Percentiles rank a stretch among this genome's conserved stretches.
Conservation (phyloP, 805 yeast genomes). For the Starmerella khaoyaiensis region DNA sequence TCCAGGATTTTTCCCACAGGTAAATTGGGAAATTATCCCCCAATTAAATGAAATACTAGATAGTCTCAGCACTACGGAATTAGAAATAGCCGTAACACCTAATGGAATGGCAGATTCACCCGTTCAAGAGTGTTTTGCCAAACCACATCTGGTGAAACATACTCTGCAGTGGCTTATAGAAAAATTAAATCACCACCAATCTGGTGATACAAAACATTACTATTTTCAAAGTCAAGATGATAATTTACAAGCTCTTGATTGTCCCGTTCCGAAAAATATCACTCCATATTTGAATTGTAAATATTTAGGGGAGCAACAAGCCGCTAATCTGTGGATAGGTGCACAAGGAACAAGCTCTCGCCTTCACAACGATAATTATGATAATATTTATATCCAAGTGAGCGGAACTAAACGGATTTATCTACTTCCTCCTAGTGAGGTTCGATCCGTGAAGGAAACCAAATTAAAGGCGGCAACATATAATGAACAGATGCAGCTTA, state of each 20-base stretch:
- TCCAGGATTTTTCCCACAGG: conserved; percentile 12
- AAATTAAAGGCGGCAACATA: conserved; percentile 26
- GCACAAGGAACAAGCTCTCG: conserved; percentile 24
- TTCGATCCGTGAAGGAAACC: conserved; percentile 24
- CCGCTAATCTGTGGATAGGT: conserved; percentile 33
- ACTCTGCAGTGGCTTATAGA: conserved; percentile 22
- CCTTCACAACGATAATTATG: conserved; percentile 30
- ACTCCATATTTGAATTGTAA: conserved; percentile 18
- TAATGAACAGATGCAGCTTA: conserved; percentile 18
- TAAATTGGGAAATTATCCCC: conserved; percentile 2
- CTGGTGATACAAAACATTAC: conserved; percentile 13
- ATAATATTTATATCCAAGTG: conserved; percentile 29
- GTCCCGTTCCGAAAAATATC: conserved; percentile 11
- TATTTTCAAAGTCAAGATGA: conserved; percentile 32
- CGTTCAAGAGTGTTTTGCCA: conserved; percentile 24
- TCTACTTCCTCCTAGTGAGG: conserved; percentile 29
- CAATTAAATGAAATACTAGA: conserved; percentile 4
- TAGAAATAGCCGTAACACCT: conserved; percentile 27
- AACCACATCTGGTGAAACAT: conserved; percentile 24
- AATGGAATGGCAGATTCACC: conserved; percentile 32
- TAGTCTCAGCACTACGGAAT: neutral
- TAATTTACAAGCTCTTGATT: conserved; percentile 21
- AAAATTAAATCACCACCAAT: conserved; percentile 10
- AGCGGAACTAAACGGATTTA: conserved; percentile 27
- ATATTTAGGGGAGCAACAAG: conserved; percentile 24